Percentiles rank a stretch among this genome's conserved stretches.
Conservation (phyloP, 352 stramenopile genomes). For the Aphanomyces invadans region DNA sequence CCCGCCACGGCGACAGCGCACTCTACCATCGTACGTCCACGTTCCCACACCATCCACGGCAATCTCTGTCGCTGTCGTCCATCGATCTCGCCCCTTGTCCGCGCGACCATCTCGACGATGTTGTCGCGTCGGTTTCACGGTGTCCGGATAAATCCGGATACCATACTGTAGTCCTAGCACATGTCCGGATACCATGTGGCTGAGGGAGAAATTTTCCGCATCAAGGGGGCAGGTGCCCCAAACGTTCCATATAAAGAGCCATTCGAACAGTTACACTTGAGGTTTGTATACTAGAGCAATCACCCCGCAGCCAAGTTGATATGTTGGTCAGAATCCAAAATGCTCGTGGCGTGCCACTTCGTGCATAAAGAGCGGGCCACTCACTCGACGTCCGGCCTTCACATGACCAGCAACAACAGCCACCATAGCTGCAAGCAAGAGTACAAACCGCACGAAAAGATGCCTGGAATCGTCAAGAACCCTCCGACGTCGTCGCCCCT, state of each 20-base stretch:
- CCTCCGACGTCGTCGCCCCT: too few relatives aligned
- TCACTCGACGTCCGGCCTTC: not conserved
- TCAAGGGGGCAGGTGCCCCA: not conserved
- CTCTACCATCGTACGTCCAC: too few relatives aligned
- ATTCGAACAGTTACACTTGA: not conserved
- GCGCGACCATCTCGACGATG: too few relatives aligned
- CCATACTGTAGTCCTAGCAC: not conserved
- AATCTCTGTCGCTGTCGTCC: too few relatives aligned
- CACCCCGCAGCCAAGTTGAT: not conserved
- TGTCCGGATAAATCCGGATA: not conserved
- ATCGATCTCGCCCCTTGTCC: too few relatives aligned
- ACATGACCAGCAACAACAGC: not conserved
- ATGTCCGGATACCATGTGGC: not conserved
- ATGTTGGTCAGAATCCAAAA: constrained; percentile 13
- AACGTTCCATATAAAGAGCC: not conserved
- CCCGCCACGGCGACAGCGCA: too few relatives aligned
- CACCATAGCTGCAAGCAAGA: too few relatives aligned
- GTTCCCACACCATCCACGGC: too few relatives aligned
- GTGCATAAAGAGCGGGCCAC: not conserved
- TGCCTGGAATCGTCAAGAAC: not conserved
- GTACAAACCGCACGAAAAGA: too few relatives aligned
- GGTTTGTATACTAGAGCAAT: not conserved
- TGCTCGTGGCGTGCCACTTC: constrained; percentile 11
- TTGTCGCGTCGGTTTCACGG: too few relatives aligned
- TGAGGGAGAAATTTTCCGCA: not conserved